phyloP scores from a whole-genome alignment of 2,329 filamentous ascomycete species.

The Curvularia sp. region DNA sequence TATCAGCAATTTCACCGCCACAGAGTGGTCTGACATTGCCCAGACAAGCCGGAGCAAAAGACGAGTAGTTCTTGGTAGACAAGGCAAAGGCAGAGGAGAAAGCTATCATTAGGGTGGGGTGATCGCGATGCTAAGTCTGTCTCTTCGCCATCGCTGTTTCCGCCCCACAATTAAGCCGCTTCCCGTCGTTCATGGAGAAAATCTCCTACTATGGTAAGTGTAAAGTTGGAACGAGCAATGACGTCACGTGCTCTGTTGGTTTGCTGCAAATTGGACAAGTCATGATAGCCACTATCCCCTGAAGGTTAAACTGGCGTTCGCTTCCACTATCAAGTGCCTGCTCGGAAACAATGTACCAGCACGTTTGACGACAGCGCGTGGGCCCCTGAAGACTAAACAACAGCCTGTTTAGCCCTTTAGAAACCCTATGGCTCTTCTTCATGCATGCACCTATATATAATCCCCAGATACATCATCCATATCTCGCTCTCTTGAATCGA shows the following conservation, averaged over 20 bases:
- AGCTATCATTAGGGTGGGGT: not conserved
- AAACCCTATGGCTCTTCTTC: not conserved
- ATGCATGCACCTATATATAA: not conserved
- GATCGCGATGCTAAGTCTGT: not conserved
- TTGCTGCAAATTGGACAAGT: not conserved
- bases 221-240: not conserved
- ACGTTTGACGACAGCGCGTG: no score
- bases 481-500: not conserved
- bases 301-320: no score
- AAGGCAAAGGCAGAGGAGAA: not conserved
- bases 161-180: not conserved
- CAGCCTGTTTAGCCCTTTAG: no score
- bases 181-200: not conserved
- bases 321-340: not conserved
- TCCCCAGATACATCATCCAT: not conserved
- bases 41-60: not conserved
- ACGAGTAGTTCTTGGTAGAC: not conserved
- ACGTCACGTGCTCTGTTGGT: not conserved
- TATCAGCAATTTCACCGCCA: not conserved
- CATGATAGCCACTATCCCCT: not conserved
- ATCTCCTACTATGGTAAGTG: not conserved
- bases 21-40: not conserved
- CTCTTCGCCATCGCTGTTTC: not conserved
- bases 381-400: no score
- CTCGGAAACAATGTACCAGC: not conserved